A percentile compares a stretch with the other conserved stretches of the same genome.
Conservation (phyloP, 768 basidiomycete genomes). For the Serendipita sp. region DNA sequence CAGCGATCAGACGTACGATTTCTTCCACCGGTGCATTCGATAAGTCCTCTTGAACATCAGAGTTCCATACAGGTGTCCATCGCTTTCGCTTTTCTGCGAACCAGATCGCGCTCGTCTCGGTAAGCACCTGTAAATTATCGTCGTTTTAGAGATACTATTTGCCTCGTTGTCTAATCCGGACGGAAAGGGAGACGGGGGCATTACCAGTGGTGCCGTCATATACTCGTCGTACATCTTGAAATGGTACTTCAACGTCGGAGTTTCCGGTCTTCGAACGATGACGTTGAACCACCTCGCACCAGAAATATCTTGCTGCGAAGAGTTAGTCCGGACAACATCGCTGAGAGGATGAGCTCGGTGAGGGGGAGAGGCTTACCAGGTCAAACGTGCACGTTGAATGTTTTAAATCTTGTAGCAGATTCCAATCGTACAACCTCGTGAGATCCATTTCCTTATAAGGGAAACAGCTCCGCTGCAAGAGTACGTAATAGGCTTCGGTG, state of each 20-base stretch:
- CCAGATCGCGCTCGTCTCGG: slow-evolving; percentile 85
- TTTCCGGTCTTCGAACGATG: slow-evolving; percentile 59
- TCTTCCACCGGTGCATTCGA: slow-evolving; percentile 28
- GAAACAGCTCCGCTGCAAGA: slow-evolving; percentile 66
- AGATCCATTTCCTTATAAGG: slow-evolving; percentile 79
- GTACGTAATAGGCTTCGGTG: slow-evolving; percentile 69
- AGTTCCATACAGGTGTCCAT: slow-evolving; percentile 30
- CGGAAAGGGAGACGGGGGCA: neutral
- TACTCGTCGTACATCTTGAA: slow-evolving; percentile 89
- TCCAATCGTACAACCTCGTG: slow-evolving; percentile 68
- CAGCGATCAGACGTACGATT: slow-evolving; percentile 23
- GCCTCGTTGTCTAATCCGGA: neutral
- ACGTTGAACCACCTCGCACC: slow-evolving; percentile 86
- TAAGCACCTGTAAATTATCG: slow-evolving; percentile 51
- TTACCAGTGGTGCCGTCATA: slow-evolving; percentile 84
- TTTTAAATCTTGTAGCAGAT: slow-evolving; percentile 84
- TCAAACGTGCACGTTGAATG: slow-evolving; percentile 65
- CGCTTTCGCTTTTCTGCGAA: slow-evolving; percentile 60
- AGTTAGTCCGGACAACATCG: neutral
- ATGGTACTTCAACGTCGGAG: slow-evolving; percentile 71
- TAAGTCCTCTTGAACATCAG: slow-evolving; percentile 63
- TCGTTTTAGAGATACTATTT: neutral
- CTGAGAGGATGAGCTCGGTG: neutral
- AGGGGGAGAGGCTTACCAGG: slow-evolving; percentile 41
- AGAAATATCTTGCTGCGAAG: neutral